A percentile compares a stretch with the other conserved stretches of the same genome.
Evolutionary conservation across 495 filamentous ascomycete species (phyloP).

Genomic region (Penicillium steckii): DNA sequence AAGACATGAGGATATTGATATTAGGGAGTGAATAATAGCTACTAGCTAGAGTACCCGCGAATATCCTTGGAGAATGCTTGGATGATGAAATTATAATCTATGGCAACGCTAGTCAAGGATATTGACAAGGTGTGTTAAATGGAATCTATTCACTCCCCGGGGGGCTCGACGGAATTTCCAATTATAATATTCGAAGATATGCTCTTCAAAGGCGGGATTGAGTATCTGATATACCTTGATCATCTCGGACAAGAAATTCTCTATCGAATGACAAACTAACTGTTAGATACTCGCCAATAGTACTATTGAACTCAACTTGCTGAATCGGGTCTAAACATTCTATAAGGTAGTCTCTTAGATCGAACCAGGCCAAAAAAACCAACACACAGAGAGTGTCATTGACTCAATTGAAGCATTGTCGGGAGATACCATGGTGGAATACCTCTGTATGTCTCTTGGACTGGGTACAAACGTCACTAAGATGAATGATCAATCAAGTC

Average conservation of each 20-base stretch:
- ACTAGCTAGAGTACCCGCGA: too few species aligned
- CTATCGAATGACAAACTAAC: background rate
- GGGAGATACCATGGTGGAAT: background rate
- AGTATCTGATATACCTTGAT: background rate
- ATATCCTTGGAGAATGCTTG: too few species aligned
- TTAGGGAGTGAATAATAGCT: too few species aligned
- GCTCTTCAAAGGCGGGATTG: background rate
- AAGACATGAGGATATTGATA: too few species aligned
- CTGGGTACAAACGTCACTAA: background rate
- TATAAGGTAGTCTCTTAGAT: background rate
- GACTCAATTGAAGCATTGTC: background rate
- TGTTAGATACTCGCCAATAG: background rate
- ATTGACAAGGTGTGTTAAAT: background rate
- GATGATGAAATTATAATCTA: too few species aligned
- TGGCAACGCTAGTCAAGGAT: background rate
- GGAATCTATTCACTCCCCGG: background rate
- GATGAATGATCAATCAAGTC: too few species aligned
- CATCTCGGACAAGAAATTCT: background rate
- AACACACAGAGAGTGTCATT: background rate
- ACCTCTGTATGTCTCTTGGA: background rate
- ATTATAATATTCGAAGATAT: background rate
- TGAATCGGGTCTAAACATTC: background rate
- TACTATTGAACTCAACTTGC: background rate
- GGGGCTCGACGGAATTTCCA: background rate
- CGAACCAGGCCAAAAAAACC: background rate